These are phyloP conservation scores for Raffaelea albimanens DNA, from an alignment of 2,329 filamentous ascomycete genomes.

Conservation along the genomic window DNA sequence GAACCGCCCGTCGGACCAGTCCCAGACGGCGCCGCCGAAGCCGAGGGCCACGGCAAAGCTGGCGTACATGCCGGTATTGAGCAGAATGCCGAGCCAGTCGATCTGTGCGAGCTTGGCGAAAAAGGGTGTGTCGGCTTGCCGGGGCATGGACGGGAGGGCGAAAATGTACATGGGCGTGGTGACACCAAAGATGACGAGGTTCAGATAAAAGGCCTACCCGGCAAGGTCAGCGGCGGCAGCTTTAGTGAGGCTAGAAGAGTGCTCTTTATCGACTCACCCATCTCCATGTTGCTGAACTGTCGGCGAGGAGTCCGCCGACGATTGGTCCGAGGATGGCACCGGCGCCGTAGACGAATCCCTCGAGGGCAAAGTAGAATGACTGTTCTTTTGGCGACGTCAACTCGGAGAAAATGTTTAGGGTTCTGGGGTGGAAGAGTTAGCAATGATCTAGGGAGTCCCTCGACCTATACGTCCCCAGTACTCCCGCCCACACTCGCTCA, in stretches of 20 bases:
- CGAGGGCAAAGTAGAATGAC: constrained; percentile 17
- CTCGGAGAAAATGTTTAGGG: constrained; percentile 15
- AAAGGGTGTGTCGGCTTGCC: constrained; percentile 10
- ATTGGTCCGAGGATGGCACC: constrained; percentile 37
- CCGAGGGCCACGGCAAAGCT: constrained; percentile 37
- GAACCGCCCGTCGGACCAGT: constrained; percentile 27
- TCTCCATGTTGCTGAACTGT: constrained; percentile 32
- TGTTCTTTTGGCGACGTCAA: constrained; percentile 18
- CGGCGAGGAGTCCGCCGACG: constrained; percentile 35
- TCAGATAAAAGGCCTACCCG: constrained; percentile 40
- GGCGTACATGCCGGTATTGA: constrained; percentile 30
- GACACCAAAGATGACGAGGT: constrained; percentile 36
- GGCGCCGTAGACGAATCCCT: constrained; percentile 29
- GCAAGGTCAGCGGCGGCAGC: neutral
- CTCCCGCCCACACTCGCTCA: constrained; percentile 33
- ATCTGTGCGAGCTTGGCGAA: constrained; percentile 20
- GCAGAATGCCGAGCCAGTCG: constrained; percentile 33
- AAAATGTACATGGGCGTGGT: constrained; percentile 19
- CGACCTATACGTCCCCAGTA: constrained; percentile 21
- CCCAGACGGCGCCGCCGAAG: constrained; percentile 38
- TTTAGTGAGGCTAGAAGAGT: no score
- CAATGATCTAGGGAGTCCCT: neutral
- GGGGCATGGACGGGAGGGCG: constrained; percentile 17
- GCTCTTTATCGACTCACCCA: constrained; percentile 18
- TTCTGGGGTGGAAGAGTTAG: neutral